Percentiles rank a stretch among this genome's conserved stretches.
phyloP scores from a whole-genome alignment of 805 yeast genomes.

The Lachancea thermotolerans region DNA sequence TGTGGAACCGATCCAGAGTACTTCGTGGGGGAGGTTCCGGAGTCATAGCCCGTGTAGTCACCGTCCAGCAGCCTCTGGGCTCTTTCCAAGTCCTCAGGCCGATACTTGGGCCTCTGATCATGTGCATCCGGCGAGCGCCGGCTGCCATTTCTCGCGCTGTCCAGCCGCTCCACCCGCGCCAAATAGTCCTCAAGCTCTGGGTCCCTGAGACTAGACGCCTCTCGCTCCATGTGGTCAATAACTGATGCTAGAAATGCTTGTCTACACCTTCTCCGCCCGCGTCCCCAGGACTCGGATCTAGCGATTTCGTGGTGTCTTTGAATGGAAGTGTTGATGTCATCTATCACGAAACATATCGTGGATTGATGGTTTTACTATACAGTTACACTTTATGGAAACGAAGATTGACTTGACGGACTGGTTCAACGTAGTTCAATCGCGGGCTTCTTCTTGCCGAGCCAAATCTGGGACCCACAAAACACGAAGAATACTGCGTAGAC shows the following conservation, averaged over 20 bases:
- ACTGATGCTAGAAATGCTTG: background rate
- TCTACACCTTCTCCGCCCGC: background rate
- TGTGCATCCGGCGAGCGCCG: background rate
- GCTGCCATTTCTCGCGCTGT: slow-evolving; percentile 9
- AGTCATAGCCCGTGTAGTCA: slow-evolving; percentile 3
- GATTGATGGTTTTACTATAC: too few species aligned
- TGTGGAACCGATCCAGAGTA: background rate
- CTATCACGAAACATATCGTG: background rate
- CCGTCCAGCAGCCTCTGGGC: slow-evolving; percentile 18
- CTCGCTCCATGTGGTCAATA: background rate
- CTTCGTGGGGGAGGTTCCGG: background rate
- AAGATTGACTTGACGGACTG: background rate
- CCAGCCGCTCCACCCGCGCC: slow-evolving; percentile 25
- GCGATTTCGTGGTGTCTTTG: background rate
- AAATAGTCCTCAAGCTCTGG: slow-evolving; percentile 22
- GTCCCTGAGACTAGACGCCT: slow-evolving; percentile 7
- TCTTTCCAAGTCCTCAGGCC: slow-evolving; percentile 13
- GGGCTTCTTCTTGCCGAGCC: slow-evolving; percentile 53
- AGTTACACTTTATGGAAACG: background rate
- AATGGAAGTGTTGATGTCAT: background rate
- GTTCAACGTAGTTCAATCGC: slow-evolving; percentile 47
- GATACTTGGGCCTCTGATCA: slow-evolving; percentile 7
- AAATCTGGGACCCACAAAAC: slow-evolving; percentile 85
- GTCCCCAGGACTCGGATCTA: background rate
- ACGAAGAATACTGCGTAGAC: slow-evolving; percentile 74